phyloP scores from a whole-genome alignment of 2,329 filamentous ascomycete species.

The Fusarium albosuccineum region DNA sequence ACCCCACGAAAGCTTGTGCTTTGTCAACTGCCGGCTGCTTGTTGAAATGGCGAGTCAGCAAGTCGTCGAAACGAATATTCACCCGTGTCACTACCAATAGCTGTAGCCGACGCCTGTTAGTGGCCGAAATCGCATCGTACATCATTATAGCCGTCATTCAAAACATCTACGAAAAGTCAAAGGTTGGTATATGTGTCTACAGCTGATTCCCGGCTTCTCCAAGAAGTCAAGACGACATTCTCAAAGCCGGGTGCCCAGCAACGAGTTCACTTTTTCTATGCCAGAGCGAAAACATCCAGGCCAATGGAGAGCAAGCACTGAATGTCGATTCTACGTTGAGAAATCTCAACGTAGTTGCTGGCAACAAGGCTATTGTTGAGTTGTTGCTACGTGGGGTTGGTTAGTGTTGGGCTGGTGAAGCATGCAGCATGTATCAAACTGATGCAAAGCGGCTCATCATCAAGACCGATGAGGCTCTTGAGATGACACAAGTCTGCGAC shows the following conservation, averaged over 20 bases:
- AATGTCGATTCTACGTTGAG: conserved; percentile 62
- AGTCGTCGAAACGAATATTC: background rate
- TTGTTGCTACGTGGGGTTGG: conserved; percentile 3
- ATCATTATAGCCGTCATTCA: background rate
- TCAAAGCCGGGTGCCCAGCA: conserved; percentile 69
- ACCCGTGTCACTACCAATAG: background rate
- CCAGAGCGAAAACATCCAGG: conserved; percentile 69
- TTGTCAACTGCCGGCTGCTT: conserved; percentile 30
- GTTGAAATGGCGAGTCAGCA: conserved; percentile 4
- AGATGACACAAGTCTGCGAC: background rate
- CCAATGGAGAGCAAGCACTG: conserved; percentile 60
- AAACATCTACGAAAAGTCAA: background rate
- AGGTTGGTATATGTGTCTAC: conserved; percentile 62
- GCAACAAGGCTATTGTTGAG: conserved; percentile 44
- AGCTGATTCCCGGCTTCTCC: conserved; percentile 70
- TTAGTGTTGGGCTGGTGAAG: conserved; percentile 21
- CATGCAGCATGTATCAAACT: background rate
- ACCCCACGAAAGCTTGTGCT: conserved; percentile 14
- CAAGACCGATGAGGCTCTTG: conserved; percentile 3
- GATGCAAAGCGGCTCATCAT: conserved; percentile 10
- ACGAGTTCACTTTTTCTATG: conserved; percentile 65
- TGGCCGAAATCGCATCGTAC: conserved; percentile 2
- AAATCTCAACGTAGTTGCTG: conserved; percentile 51
- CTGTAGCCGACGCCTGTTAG: conserved; percentile 6
- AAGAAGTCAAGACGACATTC: conserved; percentile 67